A percentile compares a stretch with the other conserved stretches of the same genome.
phyloP scores from a whole-genome alignment of 805 yeast genomes.

The Grigorovia yakushimaensis region DNA sequence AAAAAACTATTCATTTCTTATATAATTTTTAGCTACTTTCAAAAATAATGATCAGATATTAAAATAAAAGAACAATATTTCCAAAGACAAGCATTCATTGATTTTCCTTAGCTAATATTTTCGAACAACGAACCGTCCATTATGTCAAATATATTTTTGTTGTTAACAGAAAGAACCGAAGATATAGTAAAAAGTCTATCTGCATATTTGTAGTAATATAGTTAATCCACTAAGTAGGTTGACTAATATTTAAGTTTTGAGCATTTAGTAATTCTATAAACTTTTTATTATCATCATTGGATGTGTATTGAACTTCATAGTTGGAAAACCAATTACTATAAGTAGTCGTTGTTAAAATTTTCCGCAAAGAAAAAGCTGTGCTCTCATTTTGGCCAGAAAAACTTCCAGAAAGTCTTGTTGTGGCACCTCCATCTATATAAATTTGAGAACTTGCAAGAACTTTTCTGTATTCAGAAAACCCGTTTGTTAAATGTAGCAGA shows the following conservation, averaged over 20 bases:
- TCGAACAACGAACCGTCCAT: no score
- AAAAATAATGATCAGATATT: no score
- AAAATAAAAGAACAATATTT: no score
- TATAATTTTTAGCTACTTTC: no score
- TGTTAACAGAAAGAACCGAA: no score
- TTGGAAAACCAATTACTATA: background rate
- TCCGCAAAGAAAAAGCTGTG: background rate
- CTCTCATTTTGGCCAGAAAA: background rate
- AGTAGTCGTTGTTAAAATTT: background rate
- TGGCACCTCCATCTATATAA: background rate
- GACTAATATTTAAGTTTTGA: background rate
- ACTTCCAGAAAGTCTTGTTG: background rate
- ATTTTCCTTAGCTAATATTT: no score
- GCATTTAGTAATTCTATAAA: background rate
- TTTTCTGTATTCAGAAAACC: slow-evolving; percentile 13
- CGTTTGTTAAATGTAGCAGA: slow-evolving; percentile 13
- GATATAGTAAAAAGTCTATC: no score
- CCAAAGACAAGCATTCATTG: no score
- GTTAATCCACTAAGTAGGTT: no score
- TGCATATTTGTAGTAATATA: no score
- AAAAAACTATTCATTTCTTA: no score
- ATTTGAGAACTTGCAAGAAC: background rate
- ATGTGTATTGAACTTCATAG: background rate
- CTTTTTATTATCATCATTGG: background rate
- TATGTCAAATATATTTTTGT: no score